Conservation (phyloP, 495 filamentous ascomycete genomes). For the Xylaria flabelliformis region DNA sequence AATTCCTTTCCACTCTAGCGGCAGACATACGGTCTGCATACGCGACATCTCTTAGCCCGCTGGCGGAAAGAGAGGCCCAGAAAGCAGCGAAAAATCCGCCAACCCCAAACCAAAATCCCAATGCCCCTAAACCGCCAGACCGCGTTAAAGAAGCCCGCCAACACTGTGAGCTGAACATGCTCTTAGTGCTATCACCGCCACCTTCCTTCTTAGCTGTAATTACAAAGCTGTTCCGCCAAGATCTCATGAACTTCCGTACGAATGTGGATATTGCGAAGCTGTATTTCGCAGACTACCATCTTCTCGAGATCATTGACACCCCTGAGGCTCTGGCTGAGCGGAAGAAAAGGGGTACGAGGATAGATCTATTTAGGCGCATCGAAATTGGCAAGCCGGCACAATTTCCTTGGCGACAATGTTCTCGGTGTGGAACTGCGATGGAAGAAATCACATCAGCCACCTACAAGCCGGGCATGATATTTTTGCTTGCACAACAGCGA, state of each 20-base stretch:
- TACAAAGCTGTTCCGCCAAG: constrained; percentile 51
- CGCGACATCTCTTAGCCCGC: constrained; percentile 42
- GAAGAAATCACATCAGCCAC: constrained; percentile 59
- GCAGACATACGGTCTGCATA: constrained; percentile 56
- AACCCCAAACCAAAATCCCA: constrained; percentile 31
- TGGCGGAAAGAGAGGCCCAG: constrained; percentile 39
- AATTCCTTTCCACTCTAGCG: constrained; percentile 51
- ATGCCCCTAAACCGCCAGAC: constrained; percentile 32
- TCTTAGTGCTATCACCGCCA: constrained; percentile 53
- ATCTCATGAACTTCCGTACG: constrained; percentile 47
- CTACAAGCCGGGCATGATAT: constrained; percentile 51
- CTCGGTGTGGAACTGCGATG: constrained; percentile 67
- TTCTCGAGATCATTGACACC: constrained; percentile 57
- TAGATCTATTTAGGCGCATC: constrained; percentile 53
- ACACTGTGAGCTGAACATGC: constrained; percentile 57
- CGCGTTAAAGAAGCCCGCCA: constrained; percentile 44
- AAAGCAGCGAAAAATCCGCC: constrained; percentile 35
- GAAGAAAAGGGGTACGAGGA: constrained; percentile 35
- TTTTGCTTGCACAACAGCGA: constrained; percentile 59
- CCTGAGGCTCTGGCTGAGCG: constrained; percentile 35
- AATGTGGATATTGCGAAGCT: constrained; percentile 53
- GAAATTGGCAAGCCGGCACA: constrained; percentile 30
- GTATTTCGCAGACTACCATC: constrained; percentile 56
- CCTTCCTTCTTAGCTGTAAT: constrained; percentile 56
- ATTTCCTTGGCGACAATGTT: constrained; percentile 60